These are phyloP conservation scores for Sesbania bispinosa DNA, from an alignment of 306 rosid genomes.

Conservation along the genomic window DNA sequence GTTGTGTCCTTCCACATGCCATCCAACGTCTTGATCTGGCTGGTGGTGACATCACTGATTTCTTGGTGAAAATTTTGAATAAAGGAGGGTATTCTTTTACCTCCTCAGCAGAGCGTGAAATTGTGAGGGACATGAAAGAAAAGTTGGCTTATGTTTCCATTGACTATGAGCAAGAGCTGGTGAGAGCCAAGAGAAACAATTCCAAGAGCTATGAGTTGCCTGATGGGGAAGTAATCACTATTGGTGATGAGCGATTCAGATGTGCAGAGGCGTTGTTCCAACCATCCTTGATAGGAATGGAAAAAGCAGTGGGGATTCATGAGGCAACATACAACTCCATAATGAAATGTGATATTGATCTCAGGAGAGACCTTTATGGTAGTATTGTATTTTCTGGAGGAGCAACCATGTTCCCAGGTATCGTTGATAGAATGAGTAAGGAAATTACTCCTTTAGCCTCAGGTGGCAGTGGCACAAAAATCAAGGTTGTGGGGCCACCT, in stretches of 20 bases:
- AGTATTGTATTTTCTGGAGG: conserved; percentile 82
- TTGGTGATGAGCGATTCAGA: conserved; percentile 89
- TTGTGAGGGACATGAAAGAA: conserved; percentile 52
- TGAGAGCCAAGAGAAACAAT: conserved; percentile 29
- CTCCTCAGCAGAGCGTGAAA: conserved; percentile 46
- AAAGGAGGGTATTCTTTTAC: conserved; percentile 50
- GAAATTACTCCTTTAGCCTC: conserved; percentile 70
- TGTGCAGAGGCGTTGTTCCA: conserved; percentile 91
- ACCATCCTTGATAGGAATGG: conserved; percentile 88
- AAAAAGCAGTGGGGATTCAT: conserved; percentile 73
- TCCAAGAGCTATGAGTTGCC: conserved; percentile 61
- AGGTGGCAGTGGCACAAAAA: conserved; percentile 63
- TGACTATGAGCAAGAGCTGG: conserved; percentile 45
- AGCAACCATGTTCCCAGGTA: conserved; percentile 72
- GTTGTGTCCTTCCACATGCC: conserved; percentile 91
- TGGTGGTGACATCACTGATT: conserved; percentile 48
- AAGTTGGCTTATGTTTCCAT: conserved; percentile 49
- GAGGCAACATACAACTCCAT: conserved; percentile 67
- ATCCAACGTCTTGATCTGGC: conserved; percentile 91
- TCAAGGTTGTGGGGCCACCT: conserved; percentile 72
- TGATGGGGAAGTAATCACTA: conserved; percentile 88
- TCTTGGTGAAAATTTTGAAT: conserved; percentile 42
- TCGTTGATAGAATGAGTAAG: conserved; percentile 74
- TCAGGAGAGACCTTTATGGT: conserved; percentile 64
- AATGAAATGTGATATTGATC: conserved; percentile 69